Evolutionary conservation across 1,284 basidiomycete species (phyloP).

Genomic region (Rhodotorula sp.): DNA sequence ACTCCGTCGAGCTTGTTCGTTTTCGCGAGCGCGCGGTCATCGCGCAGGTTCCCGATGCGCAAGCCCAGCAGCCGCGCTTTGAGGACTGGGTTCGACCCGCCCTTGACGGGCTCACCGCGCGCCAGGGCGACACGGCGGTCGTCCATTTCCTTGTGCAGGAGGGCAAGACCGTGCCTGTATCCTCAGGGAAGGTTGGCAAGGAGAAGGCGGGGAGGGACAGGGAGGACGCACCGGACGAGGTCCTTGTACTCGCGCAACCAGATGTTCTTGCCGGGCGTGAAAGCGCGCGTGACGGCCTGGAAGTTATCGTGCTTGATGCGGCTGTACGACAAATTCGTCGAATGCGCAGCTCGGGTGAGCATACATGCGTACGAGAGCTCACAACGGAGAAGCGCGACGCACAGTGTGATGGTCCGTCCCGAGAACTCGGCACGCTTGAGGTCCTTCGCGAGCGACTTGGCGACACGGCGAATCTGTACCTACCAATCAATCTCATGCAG

Average conservation of each 20-base stretch:
- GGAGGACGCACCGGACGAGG: slow-evolving; percentile 19
- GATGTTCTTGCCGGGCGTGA: slow-evolving; percentile 62
- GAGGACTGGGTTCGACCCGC: slow-evolving; percentile 18
- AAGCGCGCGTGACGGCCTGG: slow-evolving; percentile 79
- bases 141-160: slow-evolving; percentile 40
- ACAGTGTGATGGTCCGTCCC: slow-evolving; percentile 50
- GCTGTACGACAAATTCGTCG: no score
- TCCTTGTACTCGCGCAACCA: slow-evolving; percentile 36
- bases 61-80: slow-evolving; percentile 43
- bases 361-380: no score
- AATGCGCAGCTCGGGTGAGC: no score
- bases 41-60: slow-evolving; percentile 40
- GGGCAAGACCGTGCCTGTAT: slow-evolving; percentile 28
- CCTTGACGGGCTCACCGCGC: slow-evolving; percentile 25
- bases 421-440: slow-evolving; percentile 59
- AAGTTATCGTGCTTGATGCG: slow-evolving; percentile 64
- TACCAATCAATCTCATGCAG: neutral
- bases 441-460: slow-evolving; percentile 75
- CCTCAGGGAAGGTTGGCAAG: no score
- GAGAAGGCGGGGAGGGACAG: neutral
- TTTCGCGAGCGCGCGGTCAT: slow-evolving; percentile 32
- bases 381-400: no score
- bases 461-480: slow-evolving; percentile 71
- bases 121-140: slow-evolving; percentile 21
- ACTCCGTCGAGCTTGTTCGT: slow-evolving; percentile 17